phyloP scores from a whole-genome alignment of 1,284 basidiomycete species.

The Inonotus obliquus region DNA sequence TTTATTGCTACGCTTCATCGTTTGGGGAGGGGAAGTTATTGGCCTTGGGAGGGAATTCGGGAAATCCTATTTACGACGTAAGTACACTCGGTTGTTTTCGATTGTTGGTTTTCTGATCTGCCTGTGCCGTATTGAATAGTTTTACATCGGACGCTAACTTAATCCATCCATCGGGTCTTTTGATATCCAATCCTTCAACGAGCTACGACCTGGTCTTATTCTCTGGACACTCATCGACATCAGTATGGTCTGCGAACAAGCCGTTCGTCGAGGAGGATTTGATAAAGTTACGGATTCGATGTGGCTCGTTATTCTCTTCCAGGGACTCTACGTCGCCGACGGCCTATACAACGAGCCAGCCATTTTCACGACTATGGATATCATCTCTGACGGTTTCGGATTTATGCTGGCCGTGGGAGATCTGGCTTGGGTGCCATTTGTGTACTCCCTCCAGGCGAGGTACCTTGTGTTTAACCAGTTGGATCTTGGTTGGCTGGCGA shows the following conservation, averaged over 20 bases:
- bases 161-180: constrained; percentile 88
- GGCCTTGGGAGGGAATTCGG: constrained; percentile 89
- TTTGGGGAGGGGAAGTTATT: constrained; percentile 70
- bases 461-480: constrained; percentile 88
- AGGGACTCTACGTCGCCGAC: constrained; percentile 86
- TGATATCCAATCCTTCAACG: constrained; percentile 97
- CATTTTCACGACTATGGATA: constrained; percentile 96
- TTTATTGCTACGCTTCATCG: constrained; percentile 71
- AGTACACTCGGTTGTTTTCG: constrained; percentile 26
- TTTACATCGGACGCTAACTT: constrained; percentile 81
- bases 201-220: constrained; percentile 92
- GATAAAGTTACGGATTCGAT: constrained; percentile 81
- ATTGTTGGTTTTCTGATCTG: too few relatives aligned
- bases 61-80: constrained; percentile 89
- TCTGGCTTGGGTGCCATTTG: constrained; percentile 93
- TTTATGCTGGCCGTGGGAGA: constrained; percentile 98
- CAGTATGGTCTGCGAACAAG: constrained; percentile 90
- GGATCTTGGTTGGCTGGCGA: constrained; percentile 68
- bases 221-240: constrained; percentile 93
- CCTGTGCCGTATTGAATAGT: too few relatives aligned
- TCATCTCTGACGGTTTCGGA: constrained; percentile 96
- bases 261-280: constrained; percentile 68
- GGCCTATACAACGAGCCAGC: constrained; percentile 87
- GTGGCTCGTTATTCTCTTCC: constrained; percentile 86
- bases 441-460: constrained; percentile 90